phyloP scores from a whole-genome alignment of 164 flowering plant genomes.

The Echeveria elegans region DNA sequence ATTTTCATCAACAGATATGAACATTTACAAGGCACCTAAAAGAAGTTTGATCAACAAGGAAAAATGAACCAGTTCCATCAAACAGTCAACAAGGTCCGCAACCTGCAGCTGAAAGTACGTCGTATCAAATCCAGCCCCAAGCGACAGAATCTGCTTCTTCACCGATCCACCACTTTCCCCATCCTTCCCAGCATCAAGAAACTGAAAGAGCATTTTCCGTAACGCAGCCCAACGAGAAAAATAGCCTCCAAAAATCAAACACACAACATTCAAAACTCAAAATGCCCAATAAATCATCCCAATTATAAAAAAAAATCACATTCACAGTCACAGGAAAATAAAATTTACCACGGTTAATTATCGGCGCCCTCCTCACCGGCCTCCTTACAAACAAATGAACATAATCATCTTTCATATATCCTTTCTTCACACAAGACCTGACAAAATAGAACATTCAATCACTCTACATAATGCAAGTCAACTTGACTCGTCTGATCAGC shows the following conservation, averaged over 20 bases:
- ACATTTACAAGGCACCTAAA: not conserved
- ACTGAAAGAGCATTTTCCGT: slow-evolving; percentile 68
- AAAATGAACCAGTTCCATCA: slow-evolving; percentile 3
- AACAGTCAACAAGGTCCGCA: slow-evolving; percentile 14
- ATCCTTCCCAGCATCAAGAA: slow-evolving; percentile 40
- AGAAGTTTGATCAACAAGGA: not conserved
- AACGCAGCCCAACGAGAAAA: slow-evolving; percentile 93
- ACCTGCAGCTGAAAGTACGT: slow-evolving; percentile 91
- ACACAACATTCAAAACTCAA: not conserved
- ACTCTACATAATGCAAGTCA: no score
- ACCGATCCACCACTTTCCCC: slow-evolving; percentile 14
- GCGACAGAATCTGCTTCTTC: slow-evolving; percentile 84
- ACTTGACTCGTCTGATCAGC: no score
- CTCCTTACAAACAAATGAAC: slow-evolving; percentile 78
- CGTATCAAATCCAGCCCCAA: slow-evolving; percentile 98
- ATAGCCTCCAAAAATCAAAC: slow-evolving; percentile 42
- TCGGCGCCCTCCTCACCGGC: slow-evolving; percentile 86
- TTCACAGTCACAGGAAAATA: no score
- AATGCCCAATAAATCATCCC: no score
- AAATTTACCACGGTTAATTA: slow-evolving; percentile 80
- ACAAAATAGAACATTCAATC: not conserved
- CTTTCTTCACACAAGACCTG: slow-evolving; percentile 80
- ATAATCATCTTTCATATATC: slow-evolving; percentile 87
- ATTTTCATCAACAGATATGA: not conserved
- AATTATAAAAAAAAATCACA: no score